Conservation (phyloP, 2,329 filamentous ascomycete species). For the Penicillium vulpinum region DNA sequence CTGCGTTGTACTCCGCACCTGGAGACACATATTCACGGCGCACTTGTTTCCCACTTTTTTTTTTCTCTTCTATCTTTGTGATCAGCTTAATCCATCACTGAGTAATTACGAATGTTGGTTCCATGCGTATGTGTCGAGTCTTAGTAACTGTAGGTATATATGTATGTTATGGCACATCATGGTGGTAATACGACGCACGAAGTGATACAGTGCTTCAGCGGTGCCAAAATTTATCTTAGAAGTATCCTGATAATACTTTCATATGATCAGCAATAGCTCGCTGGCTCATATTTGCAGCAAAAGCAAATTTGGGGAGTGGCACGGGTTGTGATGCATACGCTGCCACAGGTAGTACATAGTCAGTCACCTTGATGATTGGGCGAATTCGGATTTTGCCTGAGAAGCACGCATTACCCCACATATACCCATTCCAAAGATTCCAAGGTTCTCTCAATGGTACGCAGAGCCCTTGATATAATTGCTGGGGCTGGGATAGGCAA, state of each 20-base stretch:
- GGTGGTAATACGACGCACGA: too few relatives aligned
- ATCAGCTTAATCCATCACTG: slow-evolving; percentile 13
- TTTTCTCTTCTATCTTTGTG: slow-evolving; percentile 6
- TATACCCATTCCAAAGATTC: background rate
- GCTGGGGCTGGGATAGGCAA: too few relatives aligned
- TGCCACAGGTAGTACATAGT: background rate
- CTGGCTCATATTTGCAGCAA: background rate
- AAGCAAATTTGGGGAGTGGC: background rate
- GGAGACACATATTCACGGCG: slow-evolving; percentile 16
- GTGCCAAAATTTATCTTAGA: background rate
- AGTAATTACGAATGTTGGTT: slow-evolving; percentile 11
- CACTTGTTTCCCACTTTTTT: slow-evolving; percentile 8
- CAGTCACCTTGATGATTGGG: background rate
- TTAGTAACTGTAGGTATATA: background rate
- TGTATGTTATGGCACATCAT: too few relatives aligned
- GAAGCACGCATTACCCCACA: background rate
- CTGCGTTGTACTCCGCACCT: slow-evolving; percentile 3
- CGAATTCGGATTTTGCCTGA: background rate
- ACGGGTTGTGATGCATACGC: background rate
- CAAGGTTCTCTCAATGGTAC: background rate
- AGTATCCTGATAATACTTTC: background rate
- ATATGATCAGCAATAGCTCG: background rate
- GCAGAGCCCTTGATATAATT: background rate
- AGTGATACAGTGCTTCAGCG: background rate
- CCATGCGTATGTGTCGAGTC: background rate